A percentile compares a stretch with the other conserved stretches of the same genome.
These are phyloP conservation scores for Neocucurbitaria cava DNA, from an alignment of 2,329 filamentous ascomycete genomes.

Conservation along the genomic window DNA sequence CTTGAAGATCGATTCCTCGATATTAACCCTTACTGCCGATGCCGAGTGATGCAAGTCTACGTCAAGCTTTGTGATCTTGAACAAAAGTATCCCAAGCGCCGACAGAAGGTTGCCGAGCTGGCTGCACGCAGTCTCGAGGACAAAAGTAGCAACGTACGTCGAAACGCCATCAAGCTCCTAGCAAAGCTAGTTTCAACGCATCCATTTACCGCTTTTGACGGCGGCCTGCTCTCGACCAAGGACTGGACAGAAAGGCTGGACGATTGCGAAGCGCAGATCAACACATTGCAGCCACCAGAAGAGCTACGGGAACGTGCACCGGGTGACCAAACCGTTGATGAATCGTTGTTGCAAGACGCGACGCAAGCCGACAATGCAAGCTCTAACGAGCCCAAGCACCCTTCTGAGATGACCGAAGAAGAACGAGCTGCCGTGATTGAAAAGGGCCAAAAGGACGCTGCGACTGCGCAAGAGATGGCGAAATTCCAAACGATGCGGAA, in stretches of 20 bases:
- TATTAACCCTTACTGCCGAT: constrained; percentile 94
- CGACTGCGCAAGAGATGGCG: constrained; percentile 85
- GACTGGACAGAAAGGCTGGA: constrained; percentile 87
- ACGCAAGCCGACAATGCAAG: constrained; percentile 71
- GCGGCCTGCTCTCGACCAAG: constrained; percentile 75
- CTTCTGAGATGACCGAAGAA: constrained; percentile 77
- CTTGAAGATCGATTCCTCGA: constrained; percentile 95
- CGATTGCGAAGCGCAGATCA: constrained; percentile 81
- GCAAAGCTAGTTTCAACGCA: constrained; percentile 90
- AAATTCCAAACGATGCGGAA: constrained; percentile 86
- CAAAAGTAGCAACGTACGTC: constrained; percentile 95
- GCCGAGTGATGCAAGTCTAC: constrained; percentile 90
- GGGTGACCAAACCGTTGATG: constrained; percentile 74
- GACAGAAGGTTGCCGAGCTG: constrained; percentile 85
- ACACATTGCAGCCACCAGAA: constrained; percentile 79
- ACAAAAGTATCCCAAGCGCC: constrained; percentile 85
- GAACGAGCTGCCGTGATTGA: constrained; percentile 75
- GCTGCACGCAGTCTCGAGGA: constrained; percentile 91
- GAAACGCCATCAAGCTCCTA: constrained; percentile 93
- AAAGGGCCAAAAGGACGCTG: constrained; percentile 85
- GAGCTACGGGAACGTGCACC: constrained; percentile 72
- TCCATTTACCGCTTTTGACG: constrained; percentile 75
- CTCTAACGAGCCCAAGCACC: constrained; percentile 54
- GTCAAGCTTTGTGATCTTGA: constrained; percentile 92
- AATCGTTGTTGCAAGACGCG: constrained; percentile 82